Evolutionary conservation across 163 green algal genomes (phyloP), one percentile per base, ranked within the genome.

Genomic region (Picocystis sp.): DNA sequence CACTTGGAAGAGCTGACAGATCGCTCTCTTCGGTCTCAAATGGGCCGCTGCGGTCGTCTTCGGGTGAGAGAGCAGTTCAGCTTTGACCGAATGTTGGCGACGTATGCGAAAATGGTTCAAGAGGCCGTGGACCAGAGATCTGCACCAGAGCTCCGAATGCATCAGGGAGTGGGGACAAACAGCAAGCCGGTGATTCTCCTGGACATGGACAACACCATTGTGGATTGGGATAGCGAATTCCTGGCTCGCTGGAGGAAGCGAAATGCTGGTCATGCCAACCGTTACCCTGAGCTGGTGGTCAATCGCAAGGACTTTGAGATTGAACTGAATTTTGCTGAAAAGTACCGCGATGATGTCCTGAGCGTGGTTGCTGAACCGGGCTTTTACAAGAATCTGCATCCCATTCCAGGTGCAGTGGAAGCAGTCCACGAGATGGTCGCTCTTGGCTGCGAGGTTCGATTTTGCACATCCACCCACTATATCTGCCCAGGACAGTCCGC

Each of bases 201-300:
- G 47, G 47, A 54, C 47, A 54, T 54, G 47, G 47, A 54, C 47
- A 54, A 54, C 47, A 54, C 47, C 22, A 22, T 47, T 22, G 25
- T 29, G 15, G 51, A 57, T 42, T 57, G n/a, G n/a, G 51, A 57
- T 11, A 42, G 22, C 19, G 24, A 41, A 5, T 57, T 57, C 22
- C 22, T 10, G 22, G 19, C 14, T 17, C 23, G 19, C 6, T 50
- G 44, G 44, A 23, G 44, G 21, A 24, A 50, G 22, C 14, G 45
- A 19, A 57, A 57, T 22, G 24, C 22, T 9, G 17, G 14, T 41
- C 24, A 54, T 42, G 22, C 51, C 8, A 23, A 57, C 15, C 34
- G 24, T 42, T 24, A 54, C 19, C 19, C 33, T 21, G 29, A 52
- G 51, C 51, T 35, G 22, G 51, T 35, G 51, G n/a, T 22, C 22